Base-by-base conservation (phyloP, 2,329 filamentous ascomycete genomes). In the Purpureocillium lavendulum region DNA sequence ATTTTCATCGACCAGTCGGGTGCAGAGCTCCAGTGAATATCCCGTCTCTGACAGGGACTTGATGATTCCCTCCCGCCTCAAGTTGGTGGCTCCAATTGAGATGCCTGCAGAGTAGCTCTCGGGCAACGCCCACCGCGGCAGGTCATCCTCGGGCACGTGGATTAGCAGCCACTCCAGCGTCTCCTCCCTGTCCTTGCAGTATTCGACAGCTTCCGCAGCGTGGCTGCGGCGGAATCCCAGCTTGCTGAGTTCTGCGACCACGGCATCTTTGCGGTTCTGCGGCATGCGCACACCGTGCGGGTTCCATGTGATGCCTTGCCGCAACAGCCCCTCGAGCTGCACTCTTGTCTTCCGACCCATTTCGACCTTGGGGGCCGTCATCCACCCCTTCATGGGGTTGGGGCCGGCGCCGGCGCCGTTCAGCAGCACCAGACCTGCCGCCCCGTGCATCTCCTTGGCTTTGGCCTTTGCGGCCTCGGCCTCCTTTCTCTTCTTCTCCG, bases 111-210 rank as follows among this genome's bases (percentile, higher is more conserved):
- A 81, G 58, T 98, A 98, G 45, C 82, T 85, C 61, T 94, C 89
- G 0, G 92, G 92, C 32, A 98, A 67, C 50, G 87, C 87, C 88
- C 90, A 97, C 7, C 76, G 70, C 1, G 92, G 92, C n/a, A 97
- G 67, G 53, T 97, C 92, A 56, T 98, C 92, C 57, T 98, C 92
- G 1, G 92, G 92, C 3, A 98, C 88, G 61, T 98, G 90, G 38
- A 97, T 89, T 36, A 98, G 73, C 13, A 98, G 73, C 92, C 92
- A 98, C 59, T 97, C 90, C 3, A 98, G 71, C 13, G 87, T 82
- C 62, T 98, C 92, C 57, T 96, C 89, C 24, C 84, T 75, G 57
- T 95, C 88, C 59, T 90, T 94, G 66, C 89, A 96, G 52, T 89
- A 80, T 33, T 79, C 79, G 1, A 85, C 77, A 8, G 92, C 90